A percentile compares a stretch with the other conserved stretches of the same genome.
These are phyloP conservation scores for Monoraphidium neglectum DNA, from an alignment of 139 green algal genomes.

Conservation along the genomic window DNA sequence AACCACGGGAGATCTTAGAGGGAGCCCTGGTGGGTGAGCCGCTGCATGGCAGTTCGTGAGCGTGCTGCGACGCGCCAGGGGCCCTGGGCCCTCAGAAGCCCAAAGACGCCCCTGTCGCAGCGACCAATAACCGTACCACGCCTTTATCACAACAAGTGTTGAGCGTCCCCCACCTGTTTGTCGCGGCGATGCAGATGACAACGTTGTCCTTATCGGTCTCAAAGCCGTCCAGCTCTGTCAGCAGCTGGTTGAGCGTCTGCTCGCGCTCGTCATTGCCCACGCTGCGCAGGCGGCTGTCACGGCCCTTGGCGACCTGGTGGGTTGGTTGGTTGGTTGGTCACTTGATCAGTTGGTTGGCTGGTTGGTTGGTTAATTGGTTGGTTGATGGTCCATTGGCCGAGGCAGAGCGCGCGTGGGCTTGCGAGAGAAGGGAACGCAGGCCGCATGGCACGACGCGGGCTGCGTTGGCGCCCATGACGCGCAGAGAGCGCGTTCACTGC, in stretches of 20 bases:
- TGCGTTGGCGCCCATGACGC: no score
- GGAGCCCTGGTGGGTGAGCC: no score
- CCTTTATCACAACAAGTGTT: no score
- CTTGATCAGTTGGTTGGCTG: no score
- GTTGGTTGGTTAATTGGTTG: background rate
- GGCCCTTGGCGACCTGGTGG: constrained; percentile 50
- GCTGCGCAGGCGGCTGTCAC: constrained; percentile 72
- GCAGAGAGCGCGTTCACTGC: no score
- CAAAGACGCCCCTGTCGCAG: no score
- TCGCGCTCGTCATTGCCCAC: constrained; percentile 89
- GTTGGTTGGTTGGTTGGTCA: background rate
- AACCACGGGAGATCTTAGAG: no score
- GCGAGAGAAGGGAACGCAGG: no score
- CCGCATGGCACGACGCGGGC: no score
- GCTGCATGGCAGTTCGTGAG: background rate
- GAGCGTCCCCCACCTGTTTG: constrained; percentile 61
- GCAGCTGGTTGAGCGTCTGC: constrained; percentile 93
- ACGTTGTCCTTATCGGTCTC: constrained; percentile 50
- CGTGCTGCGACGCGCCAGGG: background rate
- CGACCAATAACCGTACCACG: no score
- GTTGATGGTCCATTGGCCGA: background rate
- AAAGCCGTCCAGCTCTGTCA: constrained; percentile 90
- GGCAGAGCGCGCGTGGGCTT: background rate
- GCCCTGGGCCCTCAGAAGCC: background rate
- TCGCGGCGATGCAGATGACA: constrained; percentile 89